A percentile compares a stretch with the other conserved stretches of the same genome.
Conservation (phyloP, 257 asterid genomes). For the Solanum pimpinellifolium region DNA sequence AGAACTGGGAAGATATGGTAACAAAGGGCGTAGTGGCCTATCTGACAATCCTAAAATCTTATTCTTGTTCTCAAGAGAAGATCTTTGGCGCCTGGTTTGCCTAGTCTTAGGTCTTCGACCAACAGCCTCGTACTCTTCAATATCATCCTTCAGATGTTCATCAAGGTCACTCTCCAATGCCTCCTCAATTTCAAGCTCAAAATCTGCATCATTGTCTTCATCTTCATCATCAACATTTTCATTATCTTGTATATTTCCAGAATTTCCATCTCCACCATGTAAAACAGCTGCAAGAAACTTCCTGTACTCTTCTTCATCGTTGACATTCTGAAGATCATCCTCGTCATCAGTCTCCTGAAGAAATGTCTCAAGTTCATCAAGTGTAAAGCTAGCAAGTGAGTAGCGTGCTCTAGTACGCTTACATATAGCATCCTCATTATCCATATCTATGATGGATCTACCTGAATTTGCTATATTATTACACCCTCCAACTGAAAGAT, state of each 20-base stretch:
- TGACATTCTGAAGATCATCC: slow-evolving; percentile 83
- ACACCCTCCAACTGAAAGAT: slow-evolving; percentile 9
- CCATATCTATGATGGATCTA: slow-evolving; percentile 31
- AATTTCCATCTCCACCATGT: slow-evolving; percentile 53
- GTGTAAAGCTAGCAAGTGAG: slow-evolving; percentile 88
- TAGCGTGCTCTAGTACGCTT: slow-evolving; percentile 98
- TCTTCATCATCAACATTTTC: slow-evolving; percentile 82
- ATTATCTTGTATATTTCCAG: slow-evolving; percentile 38
- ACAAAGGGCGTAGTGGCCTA: slow-evolving; percentile 70
- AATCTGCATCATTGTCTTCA: slow-evolving; percentile 98
- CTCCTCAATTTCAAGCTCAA: slow-evolving; percentile 97
- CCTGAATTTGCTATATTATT: slow-evolving; percentile 13
- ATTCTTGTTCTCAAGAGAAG: slow-evolving; percentile 32
- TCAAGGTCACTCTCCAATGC: slow-evolving; percentile 95
- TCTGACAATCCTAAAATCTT: slow-evolving; percentile 36
- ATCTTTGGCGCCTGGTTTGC: slow-evolving; percentile 54
- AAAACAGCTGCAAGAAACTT: slow-evolving; percentile 90
- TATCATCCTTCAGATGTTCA: slow-evolving; percentile 27
- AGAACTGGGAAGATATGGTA: slow-evolving; percentile 52
- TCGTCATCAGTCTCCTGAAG: slow-evolving; percentile 98
- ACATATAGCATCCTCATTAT: slow-evolving; percentile 71
- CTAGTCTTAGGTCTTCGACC: slow-evolving; percentile 46
- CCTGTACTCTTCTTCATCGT: slow-evolving; percentile 83
- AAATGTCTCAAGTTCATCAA: slow-evolving; percentile 92
- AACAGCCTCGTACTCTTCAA: slow-evolving; percentile 15